Conservation (phyloP, 2,329 filamentous ascomycete species). For the Diplodia mutila region DNA sequence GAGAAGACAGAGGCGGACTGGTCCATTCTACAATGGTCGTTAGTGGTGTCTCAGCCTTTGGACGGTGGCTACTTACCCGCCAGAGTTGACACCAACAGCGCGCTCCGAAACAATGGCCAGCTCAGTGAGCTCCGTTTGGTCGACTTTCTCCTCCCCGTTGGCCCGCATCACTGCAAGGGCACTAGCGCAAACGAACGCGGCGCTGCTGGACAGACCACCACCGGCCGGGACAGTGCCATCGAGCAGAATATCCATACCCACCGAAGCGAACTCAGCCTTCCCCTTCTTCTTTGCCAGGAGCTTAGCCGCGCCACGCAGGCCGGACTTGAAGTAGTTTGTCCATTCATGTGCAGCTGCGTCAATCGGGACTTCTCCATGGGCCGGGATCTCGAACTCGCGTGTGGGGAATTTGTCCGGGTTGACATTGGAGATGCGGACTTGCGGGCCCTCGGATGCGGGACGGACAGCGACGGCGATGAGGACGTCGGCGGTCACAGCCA, state of each 20-base stretch:
- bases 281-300: constrained; percentile 70
- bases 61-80: constrained; percentile 64
- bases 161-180: constrained; percentile 86
- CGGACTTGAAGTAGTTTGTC: constrained; percentile 98
- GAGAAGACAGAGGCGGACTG: constrained; percentile 96
- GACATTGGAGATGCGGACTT: constrained; percentile 79
- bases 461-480: constrained; percentile 76
- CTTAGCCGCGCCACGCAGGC: constrained; percentile 78
- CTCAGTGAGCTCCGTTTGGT: constrained; percentile 91
- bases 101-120: constrained; percentile 93
- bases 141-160: constrained; percentile 75
- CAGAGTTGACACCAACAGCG: constrained; percentile 92
- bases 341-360: constrained; percentile 87
- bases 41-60: constrained; percentile 27
- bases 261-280: constrained; percentile 64
- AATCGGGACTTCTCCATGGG: constrained; percentile 63
- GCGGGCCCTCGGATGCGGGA: constrained; percentile 59
- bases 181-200: constrained; percentile 89
- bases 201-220: constrained; percentile 89
- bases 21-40: constrained; percentile 72
- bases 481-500: constrained; percentile 91
- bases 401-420: constrained; percentile 74
- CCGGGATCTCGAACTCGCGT: constrained; percentile 72
- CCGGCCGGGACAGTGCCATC: constrained; percentile 92
- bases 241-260: constrained; percentile 84